Evolutionary conservation across 257 asterid species (phyloP), one percentile per base, ranked within the genome.

Genomic region (Plantago ovata): DNA sequence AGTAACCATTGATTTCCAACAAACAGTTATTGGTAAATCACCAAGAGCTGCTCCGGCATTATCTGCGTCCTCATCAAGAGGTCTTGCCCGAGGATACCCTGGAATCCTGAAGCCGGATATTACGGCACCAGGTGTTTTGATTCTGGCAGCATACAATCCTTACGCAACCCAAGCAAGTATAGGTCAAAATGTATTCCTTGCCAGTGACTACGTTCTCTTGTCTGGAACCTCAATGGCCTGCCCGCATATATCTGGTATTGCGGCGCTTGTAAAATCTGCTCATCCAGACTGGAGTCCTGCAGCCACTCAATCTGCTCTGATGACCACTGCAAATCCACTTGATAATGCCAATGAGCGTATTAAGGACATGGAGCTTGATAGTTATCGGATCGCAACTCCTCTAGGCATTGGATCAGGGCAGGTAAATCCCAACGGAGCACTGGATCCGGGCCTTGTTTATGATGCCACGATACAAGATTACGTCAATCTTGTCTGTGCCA

Each of bases 271-370:
- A 10, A 76, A 65, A 60, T 66, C 71, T 0, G 82, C 79, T 0
- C 82, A 69, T 47, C 82, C 85, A 0, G 73, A 79, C 0, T 79
- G 85, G 82, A 72, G 79, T 41, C 75, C 85, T 0, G 66, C 82
- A 5, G 81, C 85, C 0, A 72, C 75, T 28, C 79, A 71, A 10
- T 79, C 85, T 0, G 82, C 82, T 11, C 75, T 79, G 85, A 75
- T 75, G 85, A 79, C 85, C 7, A 79, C 85, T 0, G 85, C 85
- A 0, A 73, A 73, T 32, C 77, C 60, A 6, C 63, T 72, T 4
- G 85, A 79, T 16, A 76, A 54, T 22, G 39, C 76, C 0, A 51
- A 60, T 0, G 74, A 73, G 7, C 78, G 78, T 32, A 79, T 79
- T 55, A 66, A 56, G 9, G 85, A 76, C 40, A 11, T 9, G 61